A percentile compares a stretch with the other conserved stretches of the same genome.
Evolutionary conservation across 2,329 filamentous ascomycete species (phyloP).

Genomic region (Fonsecaea monophora): DNA sequence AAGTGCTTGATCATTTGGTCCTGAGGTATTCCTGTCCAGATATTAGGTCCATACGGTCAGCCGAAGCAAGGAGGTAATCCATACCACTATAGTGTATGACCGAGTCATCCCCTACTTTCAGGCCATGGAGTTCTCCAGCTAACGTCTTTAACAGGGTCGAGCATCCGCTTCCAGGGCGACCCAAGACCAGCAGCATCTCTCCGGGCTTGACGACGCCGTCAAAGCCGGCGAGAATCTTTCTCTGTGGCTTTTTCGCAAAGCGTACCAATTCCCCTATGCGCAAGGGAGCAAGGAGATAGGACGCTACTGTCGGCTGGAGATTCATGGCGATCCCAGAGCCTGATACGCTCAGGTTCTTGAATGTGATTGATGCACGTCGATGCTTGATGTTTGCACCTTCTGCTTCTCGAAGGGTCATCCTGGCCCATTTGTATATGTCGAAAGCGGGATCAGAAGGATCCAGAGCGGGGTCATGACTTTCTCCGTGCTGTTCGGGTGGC

Average conservation of each 20-base stretch:
- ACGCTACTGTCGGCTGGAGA: conserved; percentile 70
- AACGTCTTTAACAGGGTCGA: conserved; percentile 74
- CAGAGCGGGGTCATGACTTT: conserved; percentile 16
- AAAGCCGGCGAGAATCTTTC: conserved; percentile 69
- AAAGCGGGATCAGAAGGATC: conserved; percentile 12
- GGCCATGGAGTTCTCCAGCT: conserved; percentile 78
- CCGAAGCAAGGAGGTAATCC: background rate
- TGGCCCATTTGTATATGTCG: conserved; percentile 23
- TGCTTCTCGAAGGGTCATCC: conserved; percentile 9
- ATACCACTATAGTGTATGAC: conserved; percentile 78
- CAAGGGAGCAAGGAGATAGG: conserved; percentile 64
- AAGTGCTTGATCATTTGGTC: conserved; percentile 53
- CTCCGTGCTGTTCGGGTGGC: conserved; percentile 1
- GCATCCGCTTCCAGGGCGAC: conserved; percentile 72
- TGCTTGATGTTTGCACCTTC: conserved; percentile 22
- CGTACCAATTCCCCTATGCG: conserved; percentile 59
- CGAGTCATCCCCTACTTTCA: conserved; percentile 71
- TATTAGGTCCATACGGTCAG: background rate
- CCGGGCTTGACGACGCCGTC: conserved; percentile 74
- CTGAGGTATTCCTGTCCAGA: conserved; percentile 8
- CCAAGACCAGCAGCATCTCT: conserved; percentile 74
- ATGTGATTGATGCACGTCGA: conserved; percentile 61
- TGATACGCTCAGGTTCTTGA: conserved; percentile 68
- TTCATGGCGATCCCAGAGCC: conserved; percentile 68
- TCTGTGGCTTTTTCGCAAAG: conserved; percentile 55